These are phyloP conservation scores for Termitomyces eurrhizus DNA, from an alignment of 768 basidiomycete species.

Conservation along the genomic window DNA sequence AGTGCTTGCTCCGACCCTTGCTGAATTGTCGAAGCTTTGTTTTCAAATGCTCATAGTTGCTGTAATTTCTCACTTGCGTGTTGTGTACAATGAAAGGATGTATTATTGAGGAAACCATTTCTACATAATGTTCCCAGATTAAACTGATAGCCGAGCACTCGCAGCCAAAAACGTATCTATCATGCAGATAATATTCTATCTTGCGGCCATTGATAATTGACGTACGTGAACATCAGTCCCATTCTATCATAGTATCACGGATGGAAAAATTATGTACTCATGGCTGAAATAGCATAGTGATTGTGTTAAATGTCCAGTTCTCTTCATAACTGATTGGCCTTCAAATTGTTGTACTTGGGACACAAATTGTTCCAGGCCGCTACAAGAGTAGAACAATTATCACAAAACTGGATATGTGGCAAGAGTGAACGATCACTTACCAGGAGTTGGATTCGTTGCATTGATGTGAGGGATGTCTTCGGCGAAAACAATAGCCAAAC, in stretches of 20 bases:
- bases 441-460: constrained; percentile 15
- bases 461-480: constrained; percentile 24
- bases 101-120: too few species aligned
- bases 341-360: constrained; percentile 21
- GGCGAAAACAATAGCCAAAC: constrained; percentile 31
- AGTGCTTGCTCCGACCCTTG: too few species aligned
- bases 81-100: too few species aligned
- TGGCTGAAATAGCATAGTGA: not conserved
- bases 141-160: not conserved
- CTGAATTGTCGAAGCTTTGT: too few species aligned
- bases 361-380: constrained; percentile 31
- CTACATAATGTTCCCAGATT: too few species aligned
- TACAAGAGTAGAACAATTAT: not conserved
- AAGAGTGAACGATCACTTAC: constrained; percentile 10
- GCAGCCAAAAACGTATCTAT: not conserved
- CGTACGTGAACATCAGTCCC: not conserved
- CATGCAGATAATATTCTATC: not conserved
- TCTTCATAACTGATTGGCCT: constrained; percentile 4
- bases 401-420: not conserved
- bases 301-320: not conserved
- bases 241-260: not conserved
- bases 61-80: too few species aligned
- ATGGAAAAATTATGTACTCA: not conserved
- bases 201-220: not conserved
- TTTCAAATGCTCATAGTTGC: too few species aligned